phyloP scores from a whole-genome alignment of 2,329 filamentous ascomycete species.

The Neopestalotiopsis sp. region DNA sequence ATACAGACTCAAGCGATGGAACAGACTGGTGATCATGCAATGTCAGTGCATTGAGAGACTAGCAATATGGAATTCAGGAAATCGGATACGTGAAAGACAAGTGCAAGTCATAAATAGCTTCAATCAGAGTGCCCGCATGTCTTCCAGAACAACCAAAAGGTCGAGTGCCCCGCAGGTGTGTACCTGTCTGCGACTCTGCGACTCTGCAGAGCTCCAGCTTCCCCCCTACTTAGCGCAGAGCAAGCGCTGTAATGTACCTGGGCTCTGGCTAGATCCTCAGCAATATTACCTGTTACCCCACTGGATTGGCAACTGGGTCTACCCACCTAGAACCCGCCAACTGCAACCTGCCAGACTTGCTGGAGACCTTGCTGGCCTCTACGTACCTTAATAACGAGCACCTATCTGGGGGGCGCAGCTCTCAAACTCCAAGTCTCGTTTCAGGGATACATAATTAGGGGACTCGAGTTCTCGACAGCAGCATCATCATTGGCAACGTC shows the following conservation, averaged over 20 bases:
- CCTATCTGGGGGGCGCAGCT: neutral
- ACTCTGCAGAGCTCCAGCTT: neutral
- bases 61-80: neutral
- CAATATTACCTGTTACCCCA: slow-evolving; percentile 12
- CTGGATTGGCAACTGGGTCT: slow-evolving; percentile 11
- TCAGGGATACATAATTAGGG: slow-evolving; percentile 4
- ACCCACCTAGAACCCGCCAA: slow-evolving; percentile 6
- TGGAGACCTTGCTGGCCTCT: neutral
- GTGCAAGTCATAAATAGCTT: neutral
- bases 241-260: neutral
- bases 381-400: neutral
- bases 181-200: too few species aligned
- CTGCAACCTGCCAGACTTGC: neutral
- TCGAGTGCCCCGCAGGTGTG: neutral
- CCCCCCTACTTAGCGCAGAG: neutral
- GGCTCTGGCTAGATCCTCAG: slow-evolving; percentile 9
- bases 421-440: slow-evolving; percentile 2
- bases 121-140: neutral
- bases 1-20: too few species aligned
- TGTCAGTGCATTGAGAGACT: too few species aligned
- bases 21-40: too few species aligned
- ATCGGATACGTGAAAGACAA: neutral
- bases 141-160: neutral
- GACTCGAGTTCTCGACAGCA: neutral
- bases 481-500: neutral